These are phyloP conservation scores for Verticillium isaacii DNA, from an alignment of 2,329 filamentous ascomycete genomes.

Conservation along the genomic window DNA sequence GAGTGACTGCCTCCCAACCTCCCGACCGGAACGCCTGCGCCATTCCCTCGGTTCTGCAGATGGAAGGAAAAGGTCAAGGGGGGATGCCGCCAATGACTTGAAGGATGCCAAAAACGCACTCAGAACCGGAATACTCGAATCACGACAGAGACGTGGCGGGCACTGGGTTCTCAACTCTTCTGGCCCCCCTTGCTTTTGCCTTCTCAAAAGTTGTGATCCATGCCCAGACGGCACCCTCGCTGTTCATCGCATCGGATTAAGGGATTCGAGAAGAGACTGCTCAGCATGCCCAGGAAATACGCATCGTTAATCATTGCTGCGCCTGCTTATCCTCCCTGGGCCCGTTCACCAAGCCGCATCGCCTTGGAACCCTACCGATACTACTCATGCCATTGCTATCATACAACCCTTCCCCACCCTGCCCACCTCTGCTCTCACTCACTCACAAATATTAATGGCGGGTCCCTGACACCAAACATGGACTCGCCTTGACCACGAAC, in stretches of 20 bases:
- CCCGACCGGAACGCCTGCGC: no score
- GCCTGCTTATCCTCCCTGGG: neutral
- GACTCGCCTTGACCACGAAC: neutral
- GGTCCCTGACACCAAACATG: neutral
- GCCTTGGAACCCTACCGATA: neutral
- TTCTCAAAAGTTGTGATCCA: no score
- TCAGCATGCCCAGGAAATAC: neutral
- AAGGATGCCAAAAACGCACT: no score
- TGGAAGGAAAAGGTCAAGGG: no score
- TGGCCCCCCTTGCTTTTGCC: no score
- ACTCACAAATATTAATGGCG: neutral
- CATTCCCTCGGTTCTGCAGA: no score
- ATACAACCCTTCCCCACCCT: neutral
- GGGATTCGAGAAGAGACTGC: neutral
- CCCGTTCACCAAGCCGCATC: neutral
- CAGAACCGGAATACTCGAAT: no score
- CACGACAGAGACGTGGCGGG: no score
- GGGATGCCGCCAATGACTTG: no score
- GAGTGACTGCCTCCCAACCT: no score
- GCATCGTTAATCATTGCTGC: neutral
- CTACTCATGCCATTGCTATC: neutral
- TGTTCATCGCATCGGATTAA: neutral
- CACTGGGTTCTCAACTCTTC: no score
- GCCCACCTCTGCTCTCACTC: neutral
- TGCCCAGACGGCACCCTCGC: no score